A percentile compares a stretch with the other conserved stretches of the same genome.
Conservation (phyloP, 768 basidiomycete species). For the Gymnopilus dilepis region DNA sequence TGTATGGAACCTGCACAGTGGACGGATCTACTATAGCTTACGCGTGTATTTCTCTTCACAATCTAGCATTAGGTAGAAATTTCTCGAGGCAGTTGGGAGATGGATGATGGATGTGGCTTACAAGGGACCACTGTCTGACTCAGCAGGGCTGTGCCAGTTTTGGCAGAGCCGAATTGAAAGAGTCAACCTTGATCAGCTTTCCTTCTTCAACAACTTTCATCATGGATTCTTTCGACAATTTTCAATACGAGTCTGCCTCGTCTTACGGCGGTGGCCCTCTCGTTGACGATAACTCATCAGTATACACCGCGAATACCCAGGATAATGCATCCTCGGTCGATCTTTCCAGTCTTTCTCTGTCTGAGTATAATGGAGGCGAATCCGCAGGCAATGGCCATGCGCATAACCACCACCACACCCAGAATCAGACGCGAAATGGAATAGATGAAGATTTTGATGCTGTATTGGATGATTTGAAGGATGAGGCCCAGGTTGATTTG, state of each 20-base stretch:
- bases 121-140: conserved; percentile 12
- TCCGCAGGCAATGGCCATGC: conserved; percentile 44
- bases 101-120: conserved; percentile 8
- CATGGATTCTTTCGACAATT: conserved; percentile 88
- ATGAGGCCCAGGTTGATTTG: conserved; percentile 76
- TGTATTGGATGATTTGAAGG: conserved; percentile 88
- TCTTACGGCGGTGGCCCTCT: conserved; percentile 74
- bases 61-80: conserved; percentile 1
- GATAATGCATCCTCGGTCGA: conserved; percentile 62
- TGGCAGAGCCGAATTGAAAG: conserved; percentile 9
- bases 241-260: conserved; percentile 83
- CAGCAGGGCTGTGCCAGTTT: conserved; percentile 21
- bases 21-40: background rate
- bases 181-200: conserved; percentile 8
- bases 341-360: conserved; percentile 68
- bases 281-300: conserved; percentile 81
- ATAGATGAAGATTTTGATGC: conserved; percentile 90
- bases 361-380: conserved; percentile 59
- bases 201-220: conserved; percentile 20
- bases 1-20: background rate
- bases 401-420: conserved; percentile 34
- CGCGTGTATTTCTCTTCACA: background rate
- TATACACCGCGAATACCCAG: conserved; percentile 76
- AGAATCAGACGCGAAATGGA: conserved; percentile 33
- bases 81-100: background rate